phyloP scores from a whole-genome alignment of 768 basidiomycete species.

The Russula emetica region DNA sequence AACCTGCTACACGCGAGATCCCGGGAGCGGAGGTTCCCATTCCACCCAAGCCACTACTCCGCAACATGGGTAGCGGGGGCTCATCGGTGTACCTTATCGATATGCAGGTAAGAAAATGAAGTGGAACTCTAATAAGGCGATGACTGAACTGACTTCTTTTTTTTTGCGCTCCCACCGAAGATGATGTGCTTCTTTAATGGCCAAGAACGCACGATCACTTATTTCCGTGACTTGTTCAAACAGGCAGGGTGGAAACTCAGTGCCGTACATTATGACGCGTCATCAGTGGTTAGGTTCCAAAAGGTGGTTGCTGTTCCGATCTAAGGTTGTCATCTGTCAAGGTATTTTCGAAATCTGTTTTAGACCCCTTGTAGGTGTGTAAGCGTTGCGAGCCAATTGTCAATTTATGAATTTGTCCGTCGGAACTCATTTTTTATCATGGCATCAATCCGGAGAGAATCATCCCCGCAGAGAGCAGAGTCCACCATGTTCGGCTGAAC shows the following conservation, averaged over 20 bases:
- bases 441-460: too few relatives aligned
- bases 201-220: conserved; percentile 9
- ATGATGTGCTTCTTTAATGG: conserved; percentile 10
- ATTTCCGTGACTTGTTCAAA: conserved; percentile 10
- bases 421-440: too few relatives aligned
- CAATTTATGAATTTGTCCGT: too few relatives aligned
- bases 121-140: not conserved
- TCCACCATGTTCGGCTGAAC: too few relatives aligned
- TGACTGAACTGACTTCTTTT: not conserved
- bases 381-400: too few relatives aligned
- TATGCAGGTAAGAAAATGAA: conserved; percentile 21
- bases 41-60: conserved; percentile 29
- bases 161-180: not conserved
- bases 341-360: too few relatives aligned
- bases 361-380: too few relatives aligned
- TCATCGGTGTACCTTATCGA: conserved; percentile 26
- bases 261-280: not conserved
- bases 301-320: conserved; percentile 9
- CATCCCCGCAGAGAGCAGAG: too few relatives aligned
- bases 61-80: conserved; percentile 28
- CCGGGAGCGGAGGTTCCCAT: conserved; percentile 20
- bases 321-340: not conserved
- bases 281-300: not conserved
- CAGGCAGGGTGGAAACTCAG: conserved; percentile 3
- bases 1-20: conserved; percentile 20